Evolutionary conservation across 2,329 filamentous ascomycete genomes (phyloP).

Genomic region (Neonectria faginata): DNA sequence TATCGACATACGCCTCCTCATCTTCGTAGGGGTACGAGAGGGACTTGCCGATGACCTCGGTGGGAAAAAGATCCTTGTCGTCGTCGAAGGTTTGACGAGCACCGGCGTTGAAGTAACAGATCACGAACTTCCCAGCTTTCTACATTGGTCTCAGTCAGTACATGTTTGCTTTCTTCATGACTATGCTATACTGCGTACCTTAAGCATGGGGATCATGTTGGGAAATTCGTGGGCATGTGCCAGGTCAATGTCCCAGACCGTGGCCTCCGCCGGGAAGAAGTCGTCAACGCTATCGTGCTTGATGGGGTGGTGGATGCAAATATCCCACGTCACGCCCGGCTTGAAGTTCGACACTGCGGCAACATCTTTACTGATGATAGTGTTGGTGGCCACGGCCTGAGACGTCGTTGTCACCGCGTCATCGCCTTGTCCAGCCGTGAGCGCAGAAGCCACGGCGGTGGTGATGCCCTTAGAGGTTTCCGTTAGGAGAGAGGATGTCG

Average conservation of each 20-base stretch:
- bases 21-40: conserved; percentile 43
- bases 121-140: conserved; percentile 46
- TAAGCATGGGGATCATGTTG: conserved; percentile 46
- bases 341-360: conserved; percentile 34
- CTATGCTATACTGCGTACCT: conserved; percentile 33
- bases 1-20: conserved; percentile 48
- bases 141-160: conserved; percentile 19
- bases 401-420: neutral
- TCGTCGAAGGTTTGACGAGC: conserved; percentile 48
- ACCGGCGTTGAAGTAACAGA: conserved; percentile 52
- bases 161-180: too few species aligned
- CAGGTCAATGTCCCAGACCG: conserved; percentile 50
- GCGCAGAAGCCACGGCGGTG: neutral
- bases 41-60: conserved; percentile 40
- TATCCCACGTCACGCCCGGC: conserved; percentile 48
- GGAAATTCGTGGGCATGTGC: conserved; percentile 43
- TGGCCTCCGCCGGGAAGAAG: conserved; percentile 43
- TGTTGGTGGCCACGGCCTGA: neutral
- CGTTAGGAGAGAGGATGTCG: neutral
- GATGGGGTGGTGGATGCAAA: conserved; percentile 48
- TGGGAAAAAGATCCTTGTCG: conserved; percentile 43
- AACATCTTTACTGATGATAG: neutral
- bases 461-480: neutral
- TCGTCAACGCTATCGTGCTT: conserved; percentile 41
- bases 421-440: neutral